Evolutionary conservation across 768 basidiomycete species (phyloP), one percentile per base, ranked within the genome.

Genomic region (Tulasnella sp.): DNA sequence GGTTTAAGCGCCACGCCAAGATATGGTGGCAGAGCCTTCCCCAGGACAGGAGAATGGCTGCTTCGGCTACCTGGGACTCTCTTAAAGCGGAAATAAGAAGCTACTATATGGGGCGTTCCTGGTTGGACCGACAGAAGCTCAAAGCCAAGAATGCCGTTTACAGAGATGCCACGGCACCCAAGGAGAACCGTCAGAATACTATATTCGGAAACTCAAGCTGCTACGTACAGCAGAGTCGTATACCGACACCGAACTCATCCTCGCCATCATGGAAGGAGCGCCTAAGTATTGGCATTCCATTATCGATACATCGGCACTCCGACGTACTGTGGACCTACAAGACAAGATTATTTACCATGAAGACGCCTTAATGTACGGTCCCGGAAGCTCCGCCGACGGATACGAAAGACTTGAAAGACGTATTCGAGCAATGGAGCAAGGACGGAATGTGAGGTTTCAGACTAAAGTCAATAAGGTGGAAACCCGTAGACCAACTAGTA

Each of bases 121-220:
- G 77, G 75, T 39, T 79, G 1, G 79, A 81, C 52, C 74, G 76
- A 34, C 80, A 80, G 67, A 78, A 78, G 34, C 69, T 73, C 2
- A 67, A 76, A 19, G 80, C 81, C 0, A 77, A 75, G 17, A 44
- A 74, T 12, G 77, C 79, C 1, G 37, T 29, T 11, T 82, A 80
- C 74, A 42, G 80, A 6, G 81, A 82, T 12, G 0, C 73, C 1
- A 75, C 76, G 0, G 66, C 80, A 67, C 5, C 72, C 0, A 59
- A 62, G 1, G 81, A 82, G 62, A 78, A 0, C 81, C 81, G 0
- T 80, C 80, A 65, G 77, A 81, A 19, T 82, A 81, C 66, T 80
- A 75, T 74, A 80, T 81, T 63, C 75, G 80, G 0, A 82, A 82
- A 63, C 34, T 69, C 0, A 78, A 79, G 29, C 71, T 81, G 7